These are phyloP conservation scores for Lactarius tabidus DNA, from an alignment of 768 basidiomycete species.

Conservation along the genomic window DNA sequence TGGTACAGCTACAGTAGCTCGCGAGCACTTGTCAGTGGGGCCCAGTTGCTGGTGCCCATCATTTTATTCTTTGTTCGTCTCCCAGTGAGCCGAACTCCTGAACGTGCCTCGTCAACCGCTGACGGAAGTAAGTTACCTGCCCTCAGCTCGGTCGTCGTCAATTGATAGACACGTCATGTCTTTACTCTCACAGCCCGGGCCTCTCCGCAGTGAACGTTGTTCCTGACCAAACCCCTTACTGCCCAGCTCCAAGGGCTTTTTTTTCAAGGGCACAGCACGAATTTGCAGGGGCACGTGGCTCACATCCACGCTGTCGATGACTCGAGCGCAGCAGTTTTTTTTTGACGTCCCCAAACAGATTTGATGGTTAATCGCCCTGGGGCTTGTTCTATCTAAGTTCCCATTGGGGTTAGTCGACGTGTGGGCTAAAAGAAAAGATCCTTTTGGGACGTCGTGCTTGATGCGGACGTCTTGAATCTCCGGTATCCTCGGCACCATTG, in stretches of 20 bases:
- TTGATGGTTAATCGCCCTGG: background rate
- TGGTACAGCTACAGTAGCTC: background rate
- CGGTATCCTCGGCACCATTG: background rate
- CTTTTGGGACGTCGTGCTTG: background rate
- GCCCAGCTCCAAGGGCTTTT: background rate
- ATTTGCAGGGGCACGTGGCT: too few relatives aligned
- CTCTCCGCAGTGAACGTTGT: background rate
- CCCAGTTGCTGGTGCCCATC: background rate
- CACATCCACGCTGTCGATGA: background rate
- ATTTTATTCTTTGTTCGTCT: background rate
- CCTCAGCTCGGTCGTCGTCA: background rate
- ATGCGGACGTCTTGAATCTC: slow-evolving; percentile 5
- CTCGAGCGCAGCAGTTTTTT: background rate
- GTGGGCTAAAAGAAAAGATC: background rate
- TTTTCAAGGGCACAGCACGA: background rate
- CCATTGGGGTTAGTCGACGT: background rate
- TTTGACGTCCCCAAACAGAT: background rate
- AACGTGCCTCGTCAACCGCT: background rate
- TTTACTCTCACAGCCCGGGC: background rate
- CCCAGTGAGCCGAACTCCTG: background rate
- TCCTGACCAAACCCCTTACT: background rate
- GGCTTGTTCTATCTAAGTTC: background rate
- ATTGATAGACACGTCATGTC: background rate
- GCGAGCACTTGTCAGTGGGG: background rate
- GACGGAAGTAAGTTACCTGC: background rate